Conservation (phyloP, 495 filamentous ascomycete species). For the Hypoxylon lienhwacheense region DNA sequence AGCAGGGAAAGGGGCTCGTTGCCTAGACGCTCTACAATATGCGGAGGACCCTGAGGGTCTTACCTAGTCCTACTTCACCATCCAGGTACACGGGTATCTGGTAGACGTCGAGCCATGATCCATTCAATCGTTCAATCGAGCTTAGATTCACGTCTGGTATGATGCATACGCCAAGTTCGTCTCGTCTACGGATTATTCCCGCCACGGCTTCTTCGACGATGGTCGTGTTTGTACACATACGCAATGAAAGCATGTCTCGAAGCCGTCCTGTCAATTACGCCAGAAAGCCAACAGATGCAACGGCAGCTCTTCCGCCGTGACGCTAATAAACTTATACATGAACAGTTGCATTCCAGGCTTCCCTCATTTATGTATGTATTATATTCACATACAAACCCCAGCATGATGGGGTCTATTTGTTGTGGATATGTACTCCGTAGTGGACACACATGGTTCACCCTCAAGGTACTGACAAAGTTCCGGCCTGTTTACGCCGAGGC, state of each 20-base stretch:
- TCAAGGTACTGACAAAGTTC: slow-evolving; percentile 4
- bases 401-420: too few species aligned
- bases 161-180: slow-evolving; percentile 6
- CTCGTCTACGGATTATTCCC: slow-evolving; percentile 5
- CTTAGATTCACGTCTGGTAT: slow-evolving; percentile 3
- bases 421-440: too few species aligned
- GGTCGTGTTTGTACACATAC: too few species aligned
- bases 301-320: too few species aligned
- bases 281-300: too few species aligned
- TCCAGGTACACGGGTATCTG: slow-evolving; percentile 11
- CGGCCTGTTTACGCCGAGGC: slow-evolving; percentile 10
- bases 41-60: neutral
- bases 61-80: too few species aligned
- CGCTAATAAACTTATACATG: too few species aligned
- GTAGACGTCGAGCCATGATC: slow-evolving; percentile 9
- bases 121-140: neutral
- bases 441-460: neutral
- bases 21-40: neutral
- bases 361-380: neutral
- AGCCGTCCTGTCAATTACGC: too few species aligned
- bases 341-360: too few species aligned
- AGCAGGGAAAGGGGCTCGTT: neutral
- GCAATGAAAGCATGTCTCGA: too few species aligned
- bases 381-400: neutral
- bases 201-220: too few species aligned